Base-by-base conservation (phyloP, 805 yeast species). In the Metschnikowia koreensis region DNA sequence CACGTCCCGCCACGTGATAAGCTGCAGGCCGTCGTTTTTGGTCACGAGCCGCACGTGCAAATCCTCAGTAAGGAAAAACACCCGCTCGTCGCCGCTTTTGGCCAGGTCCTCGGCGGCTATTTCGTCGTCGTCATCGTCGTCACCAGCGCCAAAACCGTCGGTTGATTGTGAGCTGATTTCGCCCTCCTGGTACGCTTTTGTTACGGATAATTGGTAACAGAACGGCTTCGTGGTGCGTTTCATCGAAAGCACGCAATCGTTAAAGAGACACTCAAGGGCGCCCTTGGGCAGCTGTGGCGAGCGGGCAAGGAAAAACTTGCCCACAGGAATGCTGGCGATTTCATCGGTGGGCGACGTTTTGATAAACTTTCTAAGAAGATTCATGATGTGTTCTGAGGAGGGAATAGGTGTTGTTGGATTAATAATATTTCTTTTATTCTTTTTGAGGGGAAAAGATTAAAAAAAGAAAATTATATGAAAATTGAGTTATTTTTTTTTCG, bases 271-370 rank as follows among this genome's bases (percentile, higher is more conserved):
- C 67, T 94, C 97, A 36, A 83, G 74, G 27, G 84, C 91, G 8
- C 97, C 92, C 65, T 90, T 89, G 11, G 97, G 97, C 2, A 96
- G 88, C 22, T 76, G 78, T 6, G 88, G 87, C 1, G 88, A 77
- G 45, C 98, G 74, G 15, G 87, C 78, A 42, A 93, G 74, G 63
- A 77, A 87, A 44, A 93, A 76, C 68, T 84, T 86, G 3, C 97
- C 98, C 0, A 86, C 79, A 1, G 96, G 89, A 45, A 94, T 76
- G 61, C 80, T 76, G 9, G 83, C 81, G 33, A 89, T 68, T 52
- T 83, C 86, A 60, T 84, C 85, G 37, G 79, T 77, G 10, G 83
- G 71, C 29, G 78, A 73, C 13, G 80, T 70, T 2, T 81, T 83
- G 58, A 86, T 77, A 55, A 88, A 77, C 64, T 82, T 82, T 63